Evolutionary conservation across 352 stramenopile species (phyloP), one percentile per base, ranked within the genome.

Genomic region (Globisporangium solare): DNA sequence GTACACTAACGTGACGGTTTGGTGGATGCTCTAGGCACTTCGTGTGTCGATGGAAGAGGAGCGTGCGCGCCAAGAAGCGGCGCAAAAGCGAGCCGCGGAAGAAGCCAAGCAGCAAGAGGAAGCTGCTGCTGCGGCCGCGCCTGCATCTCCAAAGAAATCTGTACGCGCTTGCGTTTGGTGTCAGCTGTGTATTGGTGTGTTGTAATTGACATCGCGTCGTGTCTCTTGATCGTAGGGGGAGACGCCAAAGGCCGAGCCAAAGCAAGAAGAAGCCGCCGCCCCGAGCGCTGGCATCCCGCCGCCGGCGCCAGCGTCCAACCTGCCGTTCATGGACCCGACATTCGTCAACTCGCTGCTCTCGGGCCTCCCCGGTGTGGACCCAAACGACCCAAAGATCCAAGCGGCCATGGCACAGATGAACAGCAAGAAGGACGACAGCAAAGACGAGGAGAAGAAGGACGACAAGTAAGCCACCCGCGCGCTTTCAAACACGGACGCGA

Each of bases 11-110:
- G 10, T 42, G 22, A 37, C 11, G 18, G 1, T 51, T 21, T 49
- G 11, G 17, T 52, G 15, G 3, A 58, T 14, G 43, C 7, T 57
- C 1, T 51, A 94, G 85, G 73, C 87, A 5, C 79, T 99, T 15
- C 88, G 96, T 63, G 94, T 99, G 11, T 99, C 94, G 52, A 99
- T 99, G 96, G 97, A 99, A 76, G 97, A 99, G 74, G 97, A 99
- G 72, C 86, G 96, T 43, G 95, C 93, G 15, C 84, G 95, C 35
- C 95, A 98, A 59, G 95, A 99, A 70, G 84, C 92, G 24, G 74
- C 91, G 13, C 91, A 97, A 57, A 97, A 97, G 61, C 86, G 88
- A 18, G 83, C 88, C 13, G 88, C 89, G 1, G 85, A 95, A 61
- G 80, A 86, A 54, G 66, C 75, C 32, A 64, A 73, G 49, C 54